A percentile compares a stretch with the other conserved stretches of the same genome.
Evolutionary conservation across 2,329 filamentous ascomycete species (phyloP).

Genomic region (Penicillium digitatum): DNA sequence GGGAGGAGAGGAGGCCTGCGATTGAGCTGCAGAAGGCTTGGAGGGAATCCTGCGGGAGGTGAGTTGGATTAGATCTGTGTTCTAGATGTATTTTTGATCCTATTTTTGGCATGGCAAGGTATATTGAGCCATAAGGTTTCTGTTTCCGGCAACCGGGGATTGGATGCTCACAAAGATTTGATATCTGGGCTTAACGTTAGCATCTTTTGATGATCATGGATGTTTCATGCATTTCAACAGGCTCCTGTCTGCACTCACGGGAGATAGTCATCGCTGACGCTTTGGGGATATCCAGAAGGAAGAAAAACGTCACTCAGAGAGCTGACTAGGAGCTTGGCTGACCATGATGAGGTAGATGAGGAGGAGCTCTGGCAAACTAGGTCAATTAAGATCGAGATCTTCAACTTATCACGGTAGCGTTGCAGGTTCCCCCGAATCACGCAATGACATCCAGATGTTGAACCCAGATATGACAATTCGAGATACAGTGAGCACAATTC

Average conservation of each 20-base stretch:
- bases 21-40: conserved; percentile 44
- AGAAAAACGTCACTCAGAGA: conserved; percentile 68
- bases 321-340: conserved; percentile 29
- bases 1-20: conserved; percentile 63
- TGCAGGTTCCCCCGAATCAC: not conserved
- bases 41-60: conserved; percentile 34
- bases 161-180: conserved; percentile 59
- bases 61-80: not conserved
- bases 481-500: not conserved
- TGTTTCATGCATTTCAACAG: not conserved
- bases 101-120: not conserved
- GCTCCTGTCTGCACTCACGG: conserved; percentile 46
- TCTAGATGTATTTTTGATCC: not conserved
- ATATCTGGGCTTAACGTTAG: conserved; percentile 48
- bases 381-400: not conserved
- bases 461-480: not conserved
- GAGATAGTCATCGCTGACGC: conserved; percentile 79
- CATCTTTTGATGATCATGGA: not conserved
- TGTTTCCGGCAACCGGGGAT: not conserved
- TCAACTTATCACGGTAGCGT: not conserved
- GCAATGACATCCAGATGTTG: not conserved
- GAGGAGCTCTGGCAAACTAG: conserved; percentile 16
- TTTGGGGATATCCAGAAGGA: conserved; percentile 82
- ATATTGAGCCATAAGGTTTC: not conserved
- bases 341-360: conserved; percentile 21